A percentile compares a stretch with the other conserved stretches of the same genome.
Conservation (phyloP, 2,329 filamentous ascomycete genomes). For the Aspergillus eucalypticola region DNA sequence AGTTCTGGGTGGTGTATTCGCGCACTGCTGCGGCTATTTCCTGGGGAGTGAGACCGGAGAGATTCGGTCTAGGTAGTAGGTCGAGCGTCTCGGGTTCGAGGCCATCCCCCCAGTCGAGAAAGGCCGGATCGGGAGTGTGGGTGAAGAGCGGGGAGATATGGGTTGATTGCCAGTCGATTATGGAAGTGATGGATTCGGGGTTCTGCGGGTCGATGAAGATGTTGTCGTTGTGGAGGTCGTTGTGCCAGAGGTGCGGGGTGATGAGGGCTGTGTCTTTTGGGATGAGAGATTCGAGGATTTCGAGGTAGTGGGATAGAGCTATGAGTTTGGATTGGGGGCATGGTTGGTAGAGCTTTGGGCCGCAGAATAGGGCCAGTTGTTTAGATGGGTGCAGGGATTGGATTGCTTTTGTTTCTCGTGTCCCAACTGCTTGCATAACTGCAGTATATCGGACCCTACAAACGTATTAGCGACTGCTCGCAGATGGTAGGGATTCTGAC, state of each 20-base stretch:
- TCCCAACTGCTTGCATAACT: slow-evolving; percentile 27
- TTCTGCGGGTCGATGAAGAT: slow-evolving; percentile 35
- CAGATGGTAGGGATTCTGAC: slow-evolving; percentile 7
- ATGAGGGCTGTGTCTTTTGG: slow-evolving; percentile 25
- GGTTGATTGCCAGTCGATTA: slow-evolving; percentile 37
- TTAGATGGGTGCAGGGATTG: slow-evolving; percentile 26
- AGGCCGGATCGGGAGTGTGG: slow-evolving; percentile 28
- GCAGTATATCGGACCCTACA: slow-evolving; percentile 26
- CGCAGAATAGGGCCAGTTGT: slow-evolving; percentile 30
- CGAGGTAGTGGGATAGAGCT: slow-evolving; percentile 26
- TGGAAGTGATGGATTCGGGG: slow-evolving; percentile 27
- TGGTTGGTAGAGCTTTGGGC: slow-evolving; percentile 30
- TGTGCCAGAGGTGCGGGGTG: slow-evolving; percentile 30
- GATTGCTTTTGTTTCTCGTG: slow-evolving; percentile 27
- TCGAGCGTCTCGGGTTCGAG: slow-evolving; percentile 32
- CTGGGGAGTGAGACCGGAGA: slow-evolving; percentile 27
- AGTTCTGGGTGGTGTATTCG: slow-evolving; percentile 28
- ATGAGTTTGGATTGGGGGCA: slow-evolving; percentile 26
- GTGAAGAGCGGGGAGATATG: slow-evolving; percentile 33
- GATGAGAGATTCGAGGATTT: slow-evolving; percentile 26
- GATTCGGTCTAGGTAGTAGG: slow-evolving; percentile 21
- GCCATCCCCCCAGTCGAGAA: slow-evolving; percentile 29
- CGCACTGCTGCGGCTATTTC: slow-evolving; percentile 27
- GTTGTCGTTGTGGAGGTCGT: slow-evolving; percentile 33
- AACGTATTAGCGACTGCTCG: slow-evolving; percentile 18